Evolutionary conservation across 2,329 filamentous ascomycete species (phyloP).

Genomic region (Ophiosphaerella narmari): DNA sequence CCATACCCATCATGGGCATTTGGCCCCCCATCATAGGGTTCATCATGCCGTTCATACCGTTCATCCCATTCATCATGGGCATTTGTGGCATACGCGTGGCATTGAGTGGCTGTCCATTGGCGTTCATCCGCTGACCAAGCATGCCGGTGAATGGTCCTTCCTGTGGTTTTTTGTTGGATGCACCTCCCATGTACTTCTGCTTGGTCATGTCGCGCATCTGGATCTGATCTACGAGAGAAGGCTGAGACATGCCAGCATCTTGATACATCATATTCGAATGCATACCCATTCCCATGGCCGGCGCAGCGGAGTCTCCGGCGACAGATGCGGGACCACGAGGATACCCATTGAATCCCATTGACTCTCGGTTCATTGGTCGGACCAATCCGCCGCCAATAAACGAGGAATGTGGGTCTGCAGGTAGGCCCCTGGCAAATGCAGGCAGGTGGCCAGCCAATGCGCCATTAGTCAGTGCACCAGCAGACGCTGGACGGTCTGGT

Average conservation of each 20-base stretch:
- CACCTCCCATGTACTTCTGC: conserved; percentile 44
- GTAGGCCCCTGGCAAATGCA: conserved; percentile 43
- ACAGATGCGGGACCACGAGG: conserved; percentile 38
- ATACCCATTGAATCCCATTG: conserved; percentile 44
- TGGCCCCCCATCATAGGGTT: conserved; percentile 27
- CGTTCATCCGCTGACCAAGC: conserved; percentile 41
- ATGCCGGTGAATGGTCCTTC: conserved; percentile 42
- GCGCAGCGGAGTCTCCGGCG: conserved; percentile 36
- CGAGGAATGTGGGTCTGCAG: conserved; percentile 39
- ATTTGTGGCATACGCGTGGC: conserved; percentile 34
- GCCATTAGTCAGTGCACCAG: conserved; percentile 30
- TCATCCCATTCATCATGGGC: conserved; percentile 32
- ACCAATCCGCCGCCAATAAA: conserved; percentile 44
- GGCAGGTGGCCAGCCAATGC: conserved; percentile 29
- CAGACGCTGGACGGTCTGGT: conserved; percentile 43
- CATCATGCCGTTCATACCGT: conserved; percentile 25
- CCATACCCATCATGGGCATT: conserved; percentile 40
- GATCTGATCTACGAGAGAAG: conserved; percentile 45
- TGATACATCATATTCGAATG: conserved; percentile 33
- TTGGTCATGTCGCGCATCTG: conserved; percentile 44
- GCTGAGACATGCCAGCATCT: conserved; percentile 35
- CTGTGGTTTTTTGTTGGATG: conserved; percentile 36
- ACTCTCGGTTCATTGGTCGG: conserved; percentile 39
- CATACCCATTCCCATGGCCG: conserved; percentile 20
- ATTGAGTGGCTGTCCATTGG: conserved; percentile 21